Base-by-base conservation (phyloP, 164 flowering plant genomes). In the Stephania yunnanensis region DNA sequence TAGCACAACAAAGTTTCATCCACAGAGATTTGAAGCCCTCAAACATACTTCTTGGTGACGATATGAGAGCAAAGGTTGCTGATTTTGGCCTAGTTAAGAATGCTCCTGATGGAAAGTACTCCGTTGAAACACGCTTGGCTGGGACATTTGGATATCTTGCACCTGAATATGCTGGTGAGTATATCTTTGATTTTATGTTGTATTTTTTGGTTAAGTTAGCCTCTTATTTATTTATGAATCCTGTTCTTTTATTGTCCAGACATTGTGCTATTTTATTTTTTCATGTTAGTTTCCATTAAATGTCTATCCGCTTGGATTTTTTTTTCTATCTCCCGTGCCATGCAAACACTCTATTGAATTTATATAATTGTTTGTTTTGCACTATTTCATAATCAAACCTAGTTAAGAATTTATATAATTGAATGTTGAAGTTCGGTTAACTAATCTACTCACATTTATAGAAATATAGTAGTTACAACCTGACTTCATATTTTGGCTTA, bases 111-210 rank as follows among this genome's bases (percentile, higher is more conserved):
- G 90, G 87, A 53, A 85, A 82, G 63, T 79, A 74, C 70, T 84
- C 87, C 2, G 67, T 87, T 36, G 90, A 84, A 82, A 87, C 90
- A 3, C 75, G 84, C 20, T 78, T 87, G 65, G 88, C 90, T 4
- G 90, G 90, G 44, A 87, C 90, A 20, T 87, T 87, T 72, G 90
- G 90, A 53, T 87, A 87, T 78, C 88, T 87, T 71, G 90, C 90
- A 70, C 90, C 90, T 7, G 90, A 87, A 66, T 87, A 87, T 81
- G 86, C 87, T 25, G 80, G 90, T 86, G 81, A 75, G 83, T 78
- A 6, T 13, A 10, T 1, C 31, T 22, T 29, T 20, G 6, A 48
- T 45, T 74, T 31, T 44, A 30, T 69, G 25, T 76, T 64, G 46
- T 10, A 10, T 22, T 30, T 70, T 3, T 25, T 61, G 46, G 44